These are phyloP conservation scores for Rhodotorula taiwanensis DNA, from an alignment of 768 basidiomycete genomes.

Conservation along the genomic window DNA sequence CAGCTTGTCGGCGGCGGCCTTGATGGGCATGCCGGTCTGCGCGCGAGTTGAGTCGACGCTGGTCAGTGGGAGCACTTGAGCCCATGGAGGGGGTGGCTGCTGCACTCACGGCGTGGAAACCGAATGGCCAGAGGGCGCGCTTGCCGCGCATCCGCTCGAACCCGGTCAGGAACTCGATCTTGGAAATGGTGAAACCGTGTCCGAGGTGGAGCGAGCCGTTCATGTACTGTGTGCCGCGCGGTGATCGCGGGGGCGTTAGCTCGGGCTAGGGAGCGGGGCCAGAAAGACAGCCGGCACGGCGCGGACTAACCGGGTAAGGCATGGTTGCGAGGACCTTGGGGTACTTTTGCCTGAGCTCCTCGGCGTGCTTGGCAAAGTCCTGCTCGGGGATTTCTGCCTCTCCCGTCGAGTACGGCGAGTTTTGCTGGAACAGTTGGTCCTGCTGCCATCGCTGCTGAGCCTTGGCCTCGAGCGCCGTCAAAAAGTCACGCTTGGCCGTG, in stretches of 20 bases:
- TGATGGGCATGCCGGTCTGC: slow-evolving; percentile 93
- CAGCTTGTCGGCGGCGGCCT: slow-evolving; percentile 97
- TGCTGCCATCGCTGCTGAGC: slow-evolving; percentile 76
- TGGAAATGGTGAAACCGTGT: slow-evolving; percentile 95
- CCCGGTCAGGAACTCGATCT: slow-evolving; percentile 93
- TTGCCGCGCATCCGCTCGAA: slow-evolving; percentile 94
- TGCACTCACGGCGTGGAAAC: slow-evolving; percentile 65
- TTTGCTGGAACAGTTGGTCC: slow-evolving; percentile 72
- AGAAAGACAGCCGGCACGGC: slow-evolving; percentile 2
- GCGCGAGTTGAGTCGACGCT: background rate
- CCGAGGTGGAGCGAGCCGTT: slow-evolving; percentile 95
- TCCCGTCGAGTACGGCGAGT: slow-evolving; percentile 66
- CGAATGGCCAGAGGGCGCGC: slow-evolving; percentile 90
- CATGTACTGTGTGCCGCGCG: slow-evolving; percentile 65
- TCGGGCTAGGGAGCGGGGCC: too few species aligned
- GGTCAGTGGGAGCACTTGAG: background rate
- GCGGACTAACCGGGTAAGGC: slow-evolving; percentile 60
- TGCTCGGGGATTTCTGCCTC: slow-evolving; percentile 45
- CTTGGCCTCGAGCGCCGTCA: slow-evolving; percentile 72
- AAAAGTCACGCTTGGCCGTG: slow-evolving; percentile 88
- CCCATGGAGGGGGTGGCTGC: too few species aligned
- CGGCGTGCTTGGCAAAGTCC: slow-evolving; percentile 51
- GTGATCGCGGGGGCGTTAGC: background rate
- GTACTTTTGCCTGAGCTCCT: slow-evolving; percentile 63
- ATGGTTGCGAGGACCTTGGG: slow-evolving; percentile 98